Percentiles rank a stretch among this genome's conserved stretches.
phyloP scores from a whole-genome alignment of 257 asterid genomes.

The Solanum verrucosum region DNA sequence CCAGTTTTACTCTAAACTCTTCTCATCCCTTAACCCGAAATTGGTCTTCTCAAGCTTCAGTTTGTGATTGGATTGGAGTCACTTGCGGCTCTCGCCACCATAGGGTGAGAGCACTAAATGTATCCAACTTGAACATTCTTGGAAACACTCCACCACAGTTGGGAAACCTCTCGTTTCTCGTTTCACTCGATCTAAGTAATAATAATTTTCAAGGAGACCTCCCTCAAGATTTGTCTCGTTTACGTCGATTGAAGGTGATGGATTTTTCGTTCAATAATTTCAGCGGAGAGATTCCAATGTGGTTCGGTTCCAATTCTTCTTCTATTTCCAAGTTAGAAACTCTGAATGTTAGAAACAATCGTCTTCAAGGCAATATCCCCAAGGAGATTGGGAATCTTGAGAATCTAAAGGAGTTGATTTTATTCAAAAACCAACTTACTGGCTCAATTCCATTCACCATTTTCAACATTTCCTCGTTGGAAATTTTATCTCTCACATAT shows the following conservation, averaged over 20 bases:
- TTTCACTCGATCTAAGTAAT: background rate
- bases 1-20: background rate
- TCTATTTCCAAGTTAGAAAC: background rate
- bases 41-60: background rate
- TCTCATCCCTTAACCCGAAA: background rate
- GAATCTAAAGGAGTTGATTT: conserved; percentile 6
- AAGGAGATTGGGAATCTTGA: conserved; percentile 5
- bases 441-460: conserved; percentile 9
- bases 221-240: background rate
- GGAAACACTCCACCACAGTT: background rate
- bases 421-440: conserved; percentile 1
- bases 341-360: background rate
- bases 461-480: background rate
- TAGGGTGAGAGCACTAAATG: background rate
- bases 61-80: background rate
- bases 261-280: background rate
- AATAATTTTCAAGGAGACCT: conserved; percentile 13
- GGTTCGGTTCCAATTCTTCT: background rate
- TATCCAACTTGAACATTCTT: background rate
- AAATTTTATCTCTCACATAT: background rate
- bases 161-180: conserved; percentile 9
- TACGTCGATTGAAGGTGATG: conserved; percentile 1
- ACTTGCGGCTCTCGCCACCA: background rate
- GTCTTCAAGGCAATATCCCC: background rate
- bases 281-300: conserved; percentile 5